These are phyloP conservation scores for Tephrocybe sp. DNA, from an alignment of 768 basidiomycete genomes.

Conservation along the genomic window DNA sequence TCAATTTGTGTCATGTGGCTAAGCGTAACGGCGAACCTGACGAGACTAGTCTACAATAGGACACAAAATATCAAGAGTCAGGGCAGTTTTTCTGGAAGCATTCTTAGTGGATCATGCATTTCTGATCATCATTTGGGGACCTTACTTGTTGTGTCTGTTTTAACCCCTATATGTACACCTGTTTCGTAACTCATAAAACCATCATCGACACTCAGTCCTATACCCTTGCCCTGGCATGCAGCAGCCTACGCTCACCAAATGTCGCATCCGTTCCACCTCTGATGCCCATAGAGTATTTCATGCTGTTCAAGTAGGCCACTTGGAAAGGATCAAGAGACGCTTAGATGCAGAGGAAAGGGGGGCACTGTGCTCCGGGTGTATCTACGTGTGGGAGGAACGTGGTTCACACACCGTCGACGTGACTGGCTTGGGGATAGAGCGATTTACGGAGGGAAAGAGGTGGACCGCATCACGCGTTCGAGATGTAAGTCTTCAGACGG, in stretches of 20 bases:
- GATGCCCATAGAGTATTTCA: conserved; percentile 84
- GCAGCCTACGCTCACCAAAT: conserved; percentile 66
- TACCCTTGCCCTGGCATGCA: conserved; percentile 34
- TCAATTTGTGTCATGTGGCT: conserved; percentile 17
- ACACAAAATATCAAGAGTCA: conserved; percentile 21
- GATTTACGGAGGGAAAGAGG: conserved; percentile 80
- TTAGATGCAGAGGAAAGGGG: conserved; percentile 75
- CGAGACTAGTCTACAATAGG: conserved; percentile 7
- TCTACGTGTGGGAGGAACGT: conserved; percentile 75
- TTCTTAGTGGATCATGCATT: conserved; percentile 6
- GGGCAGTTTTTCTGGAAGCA: conserved; percentile 4
- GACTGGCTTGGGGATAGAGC: conserved; percentile 79
- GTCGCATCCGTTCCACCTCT: conserved; percentile 71
- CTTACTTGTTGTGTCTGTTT: neutral
- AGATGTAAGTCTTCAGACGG: conserved; percentile 49
- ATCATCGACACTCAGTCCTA: neutral
- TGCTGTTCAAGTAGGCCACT: conserved; percentile 58
- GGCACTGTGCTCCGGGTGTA: conserved; percentile 53
- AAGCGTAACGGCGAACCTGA: conserved; percentile 1
- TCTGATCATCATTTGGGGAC: conserved; percentile 5
- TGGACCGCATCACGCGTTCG: conserved; percentile 85
- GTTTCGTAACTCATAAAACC: neutral
- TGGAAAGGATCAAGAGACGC: conserved; percentile 73
- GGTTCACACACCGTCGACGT: conserved; percentile 66
- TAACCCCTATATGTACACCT: conserved; percentile 10